Evolutionary conservation across 176 grass and related monocot genomes (phyloP), one percentile per base, ranked within the genome.

Genomic region (Triticum timopheevii): DNA sequence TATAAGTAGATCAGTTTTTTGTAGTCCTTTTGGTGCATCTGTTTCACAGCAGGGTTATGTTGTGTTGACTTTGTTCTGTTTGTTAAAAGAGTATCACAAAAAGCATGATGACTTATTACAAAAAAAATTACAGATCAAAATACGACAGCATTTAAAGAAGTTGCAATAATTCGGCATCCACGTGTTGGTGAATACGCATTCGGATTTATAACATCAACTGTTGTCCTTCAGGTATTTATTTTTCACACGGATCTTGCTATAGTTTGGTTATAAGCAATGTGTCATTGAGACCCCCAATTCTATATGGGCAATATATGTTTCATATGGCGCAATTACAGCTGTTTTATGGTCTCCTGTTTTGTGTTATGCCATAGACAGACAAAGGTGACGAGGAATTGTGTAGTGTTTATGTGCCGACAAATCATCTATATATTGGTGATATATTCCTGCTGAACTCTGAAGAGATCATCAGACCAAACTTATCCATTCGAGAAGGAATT

Each of bases 111-210:
- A 27, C n/a, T 88, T 65, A 66, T 79, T 44, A 71, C 42, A 34
- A 30, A 30, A 28, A 30, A 30, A 30, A 30, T 30, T 30, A 49
- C 94, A 99, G 97, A 99, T 88, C 97, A 99, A 95, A 99, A 99
- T 50, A 97, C 97, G 1, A 93, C 97, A n/a, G 97, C 97, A 63
- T 99, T 99, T 80, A 99, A 99, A 84, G 97, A 99, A 85, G 97
- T 99, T 85, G 97, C 97, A n/a, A 97, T 99, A 81, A 97, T 99
- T 85, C 90, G 97, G 40, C 97, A 99, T 92, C 97, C 97, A 50
- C 94, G 97, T 19, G 76, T 99, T 49, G 97, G 97, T 61, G 97
- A 99, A 90, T 99, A 99, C 40, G 97, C 97, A 69, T 99, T 99
- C 84, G 97, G 97, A 80, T 99, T 99, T 61, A 99, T 99, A 77